A percentile compares a stretch with the other conserved stretches of the same genome.
These are phyloP conservation scores for Tulasnella sp. DNA, from an alignment of 768 basidiomycete species.

Conservation along the genomic window DNA sequence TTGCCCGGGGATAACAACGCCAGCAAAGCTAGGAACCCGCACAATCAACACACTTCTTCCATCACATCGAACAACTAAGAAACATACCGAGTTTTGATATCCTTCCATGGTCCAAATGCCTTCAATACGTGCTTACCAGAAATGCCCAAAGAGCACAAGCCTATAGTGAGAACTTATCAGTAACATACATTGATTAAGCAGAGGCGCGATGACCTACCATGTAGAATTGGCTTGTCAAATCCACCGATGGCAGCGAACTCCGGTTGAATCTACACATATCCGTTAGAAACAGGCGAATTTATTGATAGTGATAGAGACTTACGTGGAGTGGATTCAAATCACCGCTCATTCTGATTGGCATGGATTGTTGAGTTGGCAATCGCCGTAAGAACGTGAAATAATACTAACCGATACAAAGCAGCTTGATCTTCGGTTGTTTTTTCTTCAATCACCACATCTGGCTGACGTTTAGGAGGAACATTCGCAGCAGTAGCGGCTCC, in stretches of 20 bases:
- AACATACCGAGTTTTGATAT: constrained; percentile 86
- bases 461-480: constrained; percentile 61
- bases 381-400: no score
- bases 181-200: neutral
- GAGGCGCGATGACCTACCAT: constrained; percentile 31
- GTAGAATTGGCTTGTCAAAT: constrained; percentile 79
- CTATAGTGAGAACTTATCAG: constrained; percentile 23
- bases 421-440: constrained; percentile 73
- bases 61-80: neutral
- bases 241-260: constrained; percentile 92
- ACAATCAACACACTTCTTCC: neutral
- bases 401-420: constrained; percentile 80
- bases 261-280: constrained; percentile 58
- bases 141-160: constrained; percentile 86
- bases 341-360: constrained; percentile 79
- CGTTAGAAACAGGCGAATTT: no score
- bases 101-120: constrained; percentile 68
- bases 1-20: constrained; percentile 89
- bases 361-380: no score
- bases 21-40: constrained; percentile 53
- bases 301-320: no score
- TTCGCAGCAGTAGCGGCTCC: constrained; percentile 79
- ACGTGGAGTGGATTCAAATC: constrained; percentile 87
- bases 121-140: constrained; percentile 86
- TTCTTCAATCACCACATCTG: constrained; percentile 82